These are phyloP conservation scores for Amanita phalloides DNA, from an alignment of 768 basidiomycete species.

Conservation along the genomic window DNA sequence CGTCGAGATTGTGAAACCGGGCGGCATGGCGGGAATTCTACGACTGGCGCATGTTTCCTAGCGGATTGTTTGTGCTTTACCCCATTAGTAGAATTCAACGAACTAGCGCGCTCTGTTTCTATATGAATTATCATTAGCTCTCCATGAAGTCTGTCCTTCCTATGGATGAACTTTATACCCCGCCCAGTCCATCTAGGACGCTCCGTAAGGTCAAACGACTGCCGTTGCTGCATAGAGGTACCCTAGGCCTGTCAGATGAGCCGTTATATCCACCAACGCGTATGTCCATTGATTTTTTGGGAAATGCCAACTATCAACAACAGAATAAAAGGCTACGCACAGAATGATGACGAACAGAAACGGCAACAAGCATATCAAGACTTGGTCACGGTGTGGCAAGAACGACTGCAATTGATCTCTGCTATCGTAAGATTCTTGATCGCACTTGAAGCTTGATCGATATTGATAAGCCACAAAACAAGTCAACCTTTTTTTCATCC, in stretches of 20 bases:
- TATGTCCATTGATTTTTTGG: neutral
- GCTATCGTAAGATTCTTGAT: neutral
- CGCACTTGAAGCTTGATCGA: too few species aligned
- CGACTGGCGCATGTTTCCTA: neutral
- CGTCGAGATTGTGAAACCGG: constrained; percentile 6
- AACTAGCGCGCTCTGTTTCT: neutral
- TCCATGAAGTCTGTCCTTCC: neutral
- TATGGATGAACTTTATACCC: neutral
- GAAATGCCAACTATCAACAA: neutral
- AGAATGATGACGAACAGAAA: neutral
- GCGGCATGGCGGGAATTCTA: neutral
- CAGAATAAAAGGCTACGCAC: neutral
- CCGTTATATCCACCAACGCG: neutral
- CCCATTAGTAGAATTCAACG: neutral
- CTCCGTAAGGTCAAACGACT: constrained; percentile 2
- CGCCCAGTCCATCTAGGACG: neutral
- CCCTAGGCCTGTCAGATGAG: neutral
- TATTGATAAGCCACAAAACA: too few species aligned
- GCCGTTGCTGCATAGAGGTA: neutral
- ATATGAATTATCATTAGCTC: neutral
- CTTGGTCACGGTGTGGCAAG: neutral
- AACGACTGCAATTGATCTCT: constrained; percentile 1
- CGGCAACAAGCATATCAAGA: constrained; percentile 1
- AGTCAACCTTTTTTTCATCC: constrained; percentile 1
- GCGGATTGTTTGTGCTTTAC: neutral